Base-by-base conservation (phyloP, 2,329 filamentous ascomycete species). In the Catunica adiposa region DNA sequence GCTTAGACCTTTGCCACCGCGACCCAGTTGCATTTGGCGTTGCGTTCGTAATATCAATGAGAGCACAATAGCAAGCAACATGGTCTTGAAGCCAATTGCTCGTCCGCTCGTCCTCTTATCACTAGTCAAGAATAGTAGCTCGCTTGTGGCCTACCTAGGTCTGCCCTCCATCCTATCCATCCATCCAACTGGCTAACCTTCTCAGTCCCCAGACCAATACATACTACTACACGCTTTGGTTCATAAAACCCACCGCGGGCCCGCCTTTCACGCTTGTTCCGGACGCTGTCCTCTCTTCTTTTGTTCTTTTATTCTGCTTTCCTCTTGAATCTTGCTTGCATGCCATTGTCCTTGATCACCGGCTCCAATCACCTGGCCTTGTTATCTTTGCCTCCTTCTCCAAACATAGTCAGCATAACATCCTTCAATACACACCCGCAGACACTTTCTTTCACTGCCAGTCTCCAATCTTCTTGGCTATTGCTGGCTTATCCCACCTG, bases 261-360 rank as follows among this genome's bases (percentile, higher is more conserved):
- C 40, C 40, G 40, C 40, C n/a, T 17, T 8, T 22, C 40, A n/a
- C 40, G 20, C 7, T 38, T 55, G 20, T 50, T 23, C 42, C n/a
- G 9, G 42, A 8, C 37, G 9, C 14, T 26, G 15, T n/a, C 31
- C 48, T 15, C 23, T 48, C 31, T 55, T 22, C 20, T 46, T 29
- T 29, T 31, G n/a, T 37, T 55, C 23, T 48, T 47, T 37, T 48
- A 20, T 15, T 55, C 3, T 42, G 42, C 15, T 54, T 54, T 42
- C 15, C 11, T 17, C 15, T n/a, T 7, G 14, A 34, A 14, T 26
- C 20, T 17, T 17, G 8, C 22, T 26, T 38, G 40, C 8, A n/a
- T 44, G 20, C 9, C 20, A 17, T 44, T 22, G 15, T 17, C 11
- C n/a, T 44, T 44, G n/a, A 5, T 44, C 20, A 44, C 8, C 15